Evolutionary conservation across 768 basidiomycete genomes (phyloP), one percentile per base, ranked within the genome.

Genomic region (Neoboletus subvelutipes): DNA sequence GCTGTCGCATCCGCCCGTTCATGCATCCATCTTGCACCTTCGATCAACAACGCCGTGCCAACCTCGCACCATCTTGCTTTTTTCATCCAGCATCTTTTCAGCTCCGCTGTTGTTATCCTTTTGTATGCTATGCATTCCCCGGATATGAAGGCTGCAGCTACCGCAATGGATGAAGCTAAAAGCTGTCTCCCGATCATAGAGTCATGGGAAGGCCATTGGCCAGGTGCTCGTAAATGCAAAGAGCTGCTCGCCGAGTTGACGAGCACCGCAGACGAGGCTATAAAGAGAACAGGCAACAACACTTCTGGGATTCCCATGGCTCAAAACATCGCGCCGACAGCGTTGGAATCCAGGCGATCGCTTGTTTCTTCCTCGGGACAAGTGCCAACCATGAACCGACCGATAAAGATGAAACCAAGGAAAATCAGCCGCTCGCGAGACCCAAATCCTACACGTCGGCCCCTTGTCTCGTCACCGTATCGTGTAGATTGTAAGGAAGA

Each of bases 1-100:
- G 92, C 92, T 3, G 87, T 93, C 45, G 83, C 87, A 26, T 90
- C 90, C 45, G 92, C 92, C 29, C 87, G 92, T 5, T 90, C 86
- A 31, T 94, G 89, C 72, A 92, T 93, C 55, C 84, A 85, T 28
- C 82, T 94, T 24, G 92, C 92, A 3, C 87, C 91, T 39, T 89
- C 90, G 4, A 88, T 93, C 77, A 89, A 84, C 68, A 85, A 89
- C 64, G 83, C 87, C 46, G 90, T 94, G 2, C 90, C 92, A 10
- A 80, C 88, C 13, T 93, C 92, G 15, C 91, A 92, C 63, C 90
- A 92, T 69, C 80, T 93, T 43, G 90, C 91, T 5, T 91, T 92
- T 73, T 92, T 89, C 79, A 90, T 93, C 41, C 92, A 94, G 64
- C 90, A 90, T 62, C 78, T 94, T 24, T 93, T 93, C 77, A 92